A percentile compares a stretch with the other conserved stretches of the same genome.
These are phyloP conservation scores for Silene conica DNA, from an alignment of 148 eudicot species.

Conservation along the genomic window DNA sequence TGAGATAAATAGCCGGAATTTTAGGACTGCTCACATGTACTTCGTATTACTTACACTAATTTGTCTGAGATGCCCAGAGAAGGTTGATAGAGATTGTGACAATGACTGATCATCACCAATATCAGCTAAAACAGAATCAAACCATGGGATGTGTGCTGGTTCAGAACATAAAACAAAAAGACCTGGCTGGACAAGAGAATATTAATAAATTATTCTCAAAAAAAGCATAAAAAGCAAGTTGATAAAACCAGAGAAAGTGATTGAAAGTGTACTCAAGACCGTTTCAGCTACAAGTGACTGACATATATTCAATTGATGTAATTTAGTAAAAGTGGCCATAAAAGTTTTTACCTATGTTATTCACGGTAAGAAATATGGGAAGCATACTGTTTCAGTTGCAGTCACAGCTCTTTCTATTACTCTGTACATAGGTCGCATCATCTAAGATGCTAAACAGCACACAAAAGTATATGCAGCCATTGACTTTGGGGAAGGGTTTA, in stretches of 20 bases:
- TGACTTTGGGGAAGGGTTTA: background rate
- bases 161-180: constrained; percentile 80
- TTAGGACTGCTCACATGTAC: background rate
- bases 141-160: constrained; percentile 79
- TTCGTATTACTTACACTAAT: constrained; percentile 65
- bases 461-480: background rate
- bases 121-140: constrained; percentile 91
- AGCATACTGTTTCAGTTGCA: background rate
- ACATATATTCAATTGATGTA: background rate
- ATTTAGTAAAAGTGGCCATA: background rate
- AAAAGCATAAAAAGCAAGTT: background rate
- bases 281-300: background rate
- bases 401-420: background rate
- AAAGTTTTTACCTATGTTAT: background rate
- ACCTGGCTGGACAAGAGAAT: constrained; percentile 54
- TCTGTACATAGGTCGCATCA: background rate
- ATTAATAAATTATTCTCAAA: constrained; percentile 6
- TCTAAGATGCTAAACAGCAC: constrained; percentile 1
- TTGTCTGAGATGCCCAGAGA: constrained; percentile 95
- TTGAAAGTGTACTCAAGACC: background rate
- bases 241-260: constrained; percentile 2
- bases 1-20: background rate
- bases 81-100: constrained; percentile 93
- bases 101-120: constrained; percentile 97
- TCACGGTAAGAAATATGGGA: background rate